Evolutionary conservation across 2,329 filamentous ascomycete species (phyloP), one percentile per base, ranked within the genome.

Genomic region (Cladosporium colombiae): DNA sequence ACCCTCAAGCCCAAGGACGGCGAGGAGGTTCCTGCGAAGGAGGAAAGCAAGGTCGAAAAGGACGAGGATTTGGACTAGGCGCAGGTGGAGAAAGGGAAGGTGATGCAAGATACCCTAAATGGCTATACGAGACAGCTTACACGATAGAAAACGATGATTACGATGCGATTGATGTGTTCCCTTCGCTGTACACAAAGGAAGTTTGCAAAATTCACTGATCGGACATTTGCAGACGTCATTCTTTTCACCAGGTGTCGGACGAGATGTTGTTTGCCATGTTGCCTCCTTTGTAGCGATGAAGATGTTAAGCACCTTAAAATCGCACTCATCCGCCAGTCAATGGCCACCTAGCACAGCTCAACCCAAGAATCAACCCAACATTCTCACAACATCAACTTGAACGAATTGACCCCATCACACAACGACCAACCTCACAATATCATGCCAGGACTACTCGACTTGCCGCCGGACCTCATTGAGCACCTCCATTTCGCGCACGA

Each of bases 1-100:
- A 90, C 89, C 21, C 82, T 97, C 4, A 84, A 95, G 67, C 85
- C 89, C 10, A 88, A 86, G 64, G 88, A 91, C 56, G 64, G 70
- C 16, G 49, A 67, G 16, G 64, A 66, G 16, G 68, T 64, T 14
- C 65, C 67, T 40, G 35, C 56, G 18, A 37, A n/a, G 35, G 65
- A 64, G 23, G 67, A 63, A 57, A 58, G 49, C 46, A 65, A 71
- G 57, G 66, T 68, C 33, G 27, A 56, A 18, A 35, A 63, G 49
- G 25, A 40, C n/a, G 56, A 59, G 56, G 56, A 59, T 59, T 31
- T 59, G 33, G 56, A 59, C 23, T 59, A 35, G 40, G 40, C 4
- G 40, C 10, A 18, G n/a, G n/a, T 21, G n/a, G 40, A 46, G n/a
- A 8, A 46, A 21, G 40, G 40, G 40, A 46, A 21, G 40, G 40